Evolutionary conservation across 2,329 filamentous ascomycete species (phyloP), one percentile per base, ranked within the genome.

Genomic region (Neurospora sp.): DNA sequence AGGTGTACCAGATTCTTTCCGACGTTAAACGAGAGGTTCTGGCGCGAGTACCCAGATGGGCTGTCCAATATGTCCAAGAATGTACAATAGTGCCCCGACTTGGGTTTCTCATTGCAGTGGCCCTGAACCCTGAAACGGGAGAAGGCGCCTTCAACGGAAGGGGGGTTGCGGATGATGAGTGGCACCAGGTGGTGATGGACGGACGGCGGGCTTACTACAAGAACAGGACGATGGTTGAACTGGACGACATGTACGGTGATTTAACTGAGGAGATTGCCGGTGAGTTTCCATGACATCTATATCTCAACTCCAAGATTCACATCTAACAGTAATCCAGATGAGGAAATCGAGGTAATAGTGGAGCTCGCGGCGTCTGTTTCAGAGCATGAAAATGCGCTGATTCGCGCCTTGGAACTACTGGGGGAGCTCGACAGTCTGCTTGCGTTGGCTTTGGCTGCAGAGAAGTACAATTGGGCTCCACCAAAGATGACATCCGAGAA

Each of bases 61-160:
- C 84, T 19, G 78, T 78, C 36, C 77, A 80, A 38, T 83, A 86
- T 71, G 80, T 90, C 15, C 83, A 85, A 40, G 94, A 94, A 69
- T 96, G 96, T 72, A 91, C 96, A 19, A 97, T 96, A 78, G 91
- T 97, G 72, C 95, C 94, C 0, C 93, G 97, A 76, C 87, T 97
- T 43, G 96, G 96, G 0, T 99, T 97, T 77, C 86, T 97, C 43
- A 91, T 93, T 2, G 89, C 91, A 0, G 89, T 97, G 17, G 85
- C 86, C 1, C 79, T 89, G 3, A 87, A 93, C 74, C 81, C 83
- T 15, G 78, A 82, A 1, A 88, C 85, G 1, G 87, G 88, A 0
- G 81, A 84, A 66, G 86, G 87, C 0, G 81, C 86, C 11, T 94
- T 90, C 73, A 84, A 88, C 74, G 92, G 92, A 0, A 82, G 86